These are phyloP conservation scores for Colletotrichum agaves DNA, from an alignment of 2,329 filamentous ascomycete genomes.

Conservation along the genomic window DNA sequence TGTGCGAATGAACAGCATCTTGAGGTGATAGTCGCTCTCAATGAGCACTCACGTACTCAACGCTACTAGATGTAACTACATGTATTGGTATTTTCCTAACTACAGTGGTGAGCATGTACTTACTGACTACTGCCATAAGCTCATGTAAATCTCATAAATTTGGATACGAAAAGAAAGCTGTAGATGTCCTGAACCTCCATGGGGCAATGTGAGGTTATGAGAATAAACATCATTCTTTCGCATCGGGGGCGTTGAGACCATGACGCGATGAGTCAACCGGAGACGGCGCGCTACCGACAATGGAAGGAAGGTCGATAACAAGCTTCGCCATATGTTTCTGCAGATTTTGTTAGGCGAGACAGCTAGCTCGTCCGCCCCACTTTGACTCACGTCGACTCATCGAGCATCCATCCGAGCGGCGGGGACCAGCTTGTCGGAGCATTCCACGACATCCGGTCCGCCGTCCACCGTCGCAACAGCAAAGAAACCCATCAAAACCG, in stretches of 20 bases:
- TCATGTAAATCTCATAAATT: too few relatives aligned
- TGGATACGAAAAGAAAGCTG: too few relatives aligned
- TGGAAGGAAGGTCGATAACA: background rate
- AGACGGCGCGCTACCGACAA: background rate
- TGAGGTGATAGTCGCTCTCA: too few relatives aligned
- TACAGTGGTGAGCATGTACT: too few relatives aligned
- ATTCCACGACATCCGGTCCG: slow-evolving; percentile 23
- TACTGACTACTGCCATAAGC: too few relatives aligned
- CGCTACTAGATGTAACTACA: too few relatives aligned
- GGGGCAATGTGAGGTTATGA: background rate
- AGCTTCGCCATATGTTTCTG: rapidly evolving
- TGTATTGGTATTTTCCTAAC: too few relatives aligned
- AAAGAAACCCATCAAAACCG: slow-evolving; percentile 14
- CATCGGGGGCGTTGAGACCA: too few relatives aligned
- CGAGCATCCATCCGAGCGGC: background rate
- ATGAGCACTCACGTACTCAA: too few relatives aligned
- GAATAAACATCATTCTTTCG: too few relatives aligned
- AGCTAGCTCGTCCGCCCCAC: background rate
- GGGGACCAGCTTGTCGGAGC: slow-evolving; percentile 16
- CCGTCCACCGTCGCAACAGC: slow-evolving; percentile 11
- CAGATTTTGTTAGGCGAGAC: background rate
- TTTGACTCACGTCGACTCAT: slow-evolving; percentile 34
- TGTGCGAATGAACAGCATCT: too few relatives aligned
- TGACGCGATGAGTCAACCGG: slow-evolving; percentile 28
- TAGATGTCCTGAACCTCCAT: background rate